Base-by-base conservation (phyloP, 441 rosid genomes). In the Gossypium schwendimanii region DNA sequence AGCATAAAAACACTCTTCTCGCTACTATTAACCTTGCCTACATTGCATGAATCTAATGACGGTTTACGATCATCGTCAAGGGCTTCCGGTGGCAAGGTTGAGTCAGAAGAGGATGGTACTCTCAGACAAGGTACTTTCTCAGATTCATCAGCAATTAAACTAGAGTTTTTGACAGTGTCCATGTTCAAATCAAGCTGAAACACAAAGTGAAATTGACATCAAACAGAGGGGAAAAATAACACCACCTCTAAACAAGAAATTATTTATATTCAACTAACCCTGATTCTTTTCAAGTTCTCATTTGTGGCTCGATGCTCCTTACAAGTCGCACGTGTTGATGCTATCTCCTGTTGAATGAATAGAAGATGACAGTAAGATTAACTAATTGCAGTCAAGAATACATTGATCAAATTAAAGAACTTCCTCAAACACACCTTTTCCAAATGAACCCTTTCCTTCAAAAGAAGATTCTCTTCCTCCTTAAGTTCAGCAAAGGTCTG, bases 401-500 rank as follows among this genome's bases (percentile, higher is more conserved):
- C 49, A 31, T 18, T 31, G 45, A n/a, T 3, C 58, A 31, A 11
- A 45, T 11, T 47, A 14, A 47, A 47, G 52, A 18, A 72, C 12
- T 4, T 4, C 17, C 47, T 28, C 36, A 41, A 47, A 61, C 20
- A 3, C 63, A 55, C 98, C 93, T 82, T 86, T 47, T 80, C 76
- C 75, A 93, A 84, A 65, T 77, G 58, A 9, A 72, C 33, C 76
- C 84, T 85, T 79, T 94, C 95, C 77, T 88, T 83, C 81, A 89
- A 66, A 63, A 88, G 82, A 72, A 75, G 63, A 59, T 26, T 78
- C 77, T 88, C 96, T 81, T 87, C 96, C 54, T 79, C 84, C 75
- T 84, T 86, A 12, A 93, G 96, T 76, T 87, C 93, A 70, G 87
- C 89, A 81, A 85, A 88, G 4, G 96, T 87, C 98, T 94, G 88